A percentile compares a stretch with the other conserved stretches of the same genome.
These are phyloP conservation scores for Xylaria sp. DNA, from an alignment of 2,329 filamentous ascomycete species.

Conservation along the genomic window DNA sequence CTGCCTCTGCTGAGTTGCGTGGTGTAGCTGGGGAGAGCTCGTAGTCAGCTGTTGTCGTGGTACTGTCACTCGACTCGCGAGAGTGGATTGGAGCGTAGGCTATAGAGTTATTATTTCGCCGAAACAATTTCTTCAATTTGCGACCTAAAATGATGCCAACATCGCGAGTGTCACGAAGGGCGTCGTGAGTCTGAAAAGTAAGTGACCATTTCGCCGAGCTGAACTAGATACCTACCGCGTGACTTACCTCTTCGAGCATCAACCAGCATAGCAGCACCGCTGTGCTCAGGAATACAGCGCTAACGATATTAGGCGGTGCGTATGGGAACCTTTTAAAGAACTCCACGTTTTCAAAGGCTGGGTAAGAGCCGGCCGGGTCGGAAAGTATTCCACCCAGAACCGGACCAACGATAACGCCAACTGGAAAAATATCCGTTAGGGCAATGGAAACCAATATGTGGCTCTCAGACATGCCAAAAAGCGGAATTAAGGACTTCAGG, in stretches of 20 bases:
- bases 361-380: constrained; percentile 58
- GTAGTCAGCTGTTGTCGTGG: constrained; percentile 39
- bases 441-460: too few species aligned
- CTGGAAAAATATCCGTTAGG: too few species aligned
- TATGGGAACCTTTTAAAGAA: constrained; percentile 65
- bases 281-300: constrained; percentile 58
- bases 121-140: constrained; percentile 50
- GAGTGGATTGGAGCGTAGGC: constrained; percentile 53
- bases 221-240: not conserved
- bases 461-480: too few species aligned
- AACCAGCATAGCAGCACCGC: constrained; percentile 61
- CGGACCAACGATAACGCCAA: constrained; percentile 69
- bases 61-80: constrained; percentile 45
- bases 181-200: constrained; percentile 58
- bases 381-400: constrained; percentile 61
- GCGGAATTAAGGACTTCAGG: too few species aligned
- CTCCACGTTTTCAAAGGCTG: constrained; percentile 58
- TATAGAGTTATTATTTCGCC: constrained; percentile 39
- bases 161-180: constrained; percentile 56
- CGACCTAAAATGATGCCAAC: constrained; percentile 56
- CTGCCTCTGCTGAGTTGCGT: constrained; percentile 37
- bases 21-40: constrained; percentile 49
- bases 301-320: constrained; percentile 65
- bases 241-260: constrained; percentile 61
- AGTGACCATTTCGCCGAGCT: constrained; percentile 17